Base-by-base conservation (phyloP, 345 rosid genomes). In the Brassica rapa region DNA sequence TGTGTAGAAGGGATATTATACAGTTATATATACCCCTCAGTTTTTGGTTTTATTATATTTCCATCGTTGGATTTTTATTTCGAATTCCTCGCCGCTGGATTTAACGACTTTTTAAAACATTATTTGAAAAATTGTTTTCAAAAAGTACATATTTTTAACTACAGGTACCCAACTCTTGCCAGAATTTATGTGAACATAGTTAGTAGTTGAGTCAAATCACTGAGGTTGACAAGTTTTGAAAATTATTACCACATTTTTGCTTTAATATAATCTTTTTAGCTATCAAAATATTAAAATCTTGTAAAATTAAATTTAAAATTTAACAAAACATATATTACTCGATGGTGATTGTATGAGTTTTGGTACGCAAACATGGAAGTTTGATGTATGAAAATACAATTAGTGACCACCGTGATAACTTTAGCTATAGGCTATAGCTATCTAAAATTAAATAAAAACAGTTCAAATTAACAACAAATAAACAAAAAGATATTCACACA, bases 41-140 rank as follows among this genome's bases (percentile, higher is more conserved):
- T 12, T 19, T 77, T 65, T 71, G 24, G 49, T 21, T 25, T 65
- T 65, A 77, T 64, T 56, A 0, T 49, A 15, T 33, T 35, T 33
- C 56, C 70, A 33, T 49, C 70, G 55, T 77, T 62, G 14, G 56
- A 51, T 77, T 61, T 53, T 69, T 62, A 5, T 70, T 43, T 23
- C 63, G 6, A 19, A 49, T n/a, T 61, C 21, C 37, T 32, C 19
- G 6, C 69, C 37, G 62, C 16, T 76, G 16, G 69, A 55, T 55
- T 64, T 74, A 8, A 7, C 15, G 7, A 30, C n/a, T 73, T 63
- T 49, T 71, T 1, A 10, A 4, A 3, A 53, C 7, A n/a, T 53
- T 49, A 11, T 51, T 11, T 14, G 19, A 15, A 51, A 51, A n/a
- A 1, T 51, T 51, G 7, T 4, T 11, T 51, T 51, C 21, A 51